Evolutionary conservation across 192 early-diverging fungal genomes (phyloP).

Genomic region (Entomortierella parvispora): DNA sequence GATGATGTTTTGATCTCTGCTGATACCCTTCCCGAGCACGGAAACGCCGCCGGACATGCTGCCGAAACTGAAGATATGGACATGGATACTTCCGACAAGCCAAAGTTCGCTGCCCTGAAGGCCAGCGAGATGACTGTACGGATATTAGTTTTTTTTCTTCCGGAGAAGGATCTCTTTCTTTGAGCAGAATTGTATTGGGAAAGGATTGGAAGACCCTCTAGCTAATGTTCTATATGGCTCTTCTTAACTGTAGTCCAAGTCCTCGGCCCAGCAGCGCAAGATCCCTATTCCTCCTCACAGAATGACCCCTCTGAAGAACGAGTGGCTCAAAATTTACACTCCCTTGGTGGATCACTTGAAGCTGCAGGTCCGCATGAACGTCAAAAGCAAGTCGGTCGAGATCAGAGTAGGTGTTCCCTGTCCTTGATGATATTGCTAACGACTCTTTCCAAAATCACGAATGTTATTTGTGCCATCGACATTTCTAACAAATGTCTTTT

Average conservation of each 20-base stretch:
- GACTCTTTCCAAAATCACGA: too few relatives aligned
- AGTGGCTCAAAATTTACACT: conserved; percentile 97
- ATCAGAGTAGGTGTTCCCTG: conserved; percentile 65
- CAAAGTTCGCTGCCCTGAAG: conserved; percentile 68
- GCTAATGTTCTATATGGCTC: background rate
- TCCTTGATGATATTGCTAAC: background rate
- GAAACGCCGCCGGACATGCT: conserved; percentile 29
- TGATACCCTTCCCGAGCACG: conserved; percentile 59
- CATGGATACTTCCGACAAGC: conserved; percentile 66
- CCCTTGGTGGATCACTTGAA: conserved; percentile 96
- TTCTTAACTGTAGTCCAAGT: conserved; percentile 24
- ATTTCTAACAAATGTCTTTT: background rate
- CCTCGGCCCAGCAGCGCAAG: conserved; percentile 63
- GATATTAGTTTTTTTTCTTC: background rate
- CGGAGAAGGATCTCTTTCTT: too few relatives aligned
- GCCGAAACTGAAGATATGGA: conserved; percentile 49
- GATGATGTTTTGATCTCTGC: conserved; percentile 76
- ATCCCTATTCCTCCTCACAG: conserved; percentile 96
- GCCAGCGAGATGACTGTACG: conserved; percentile 50
- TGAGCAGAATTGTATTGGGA: background rate
- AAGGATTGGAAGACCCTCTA: background rate
- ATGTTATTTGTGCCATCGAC: background rate
- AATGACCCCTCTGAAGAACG: conserved; percentile 88
- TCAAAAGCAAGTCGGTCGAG: conserved; percentile 90
- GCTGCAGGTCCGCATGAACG: conserved; percentile 96